Percentiles rank a stretch among this genome's conserved stretches.
phyloP scores from a whole-genome alignment of 2,329 filamentous ascomycete species.

The Ophiostoma angusticollis region DNA sequence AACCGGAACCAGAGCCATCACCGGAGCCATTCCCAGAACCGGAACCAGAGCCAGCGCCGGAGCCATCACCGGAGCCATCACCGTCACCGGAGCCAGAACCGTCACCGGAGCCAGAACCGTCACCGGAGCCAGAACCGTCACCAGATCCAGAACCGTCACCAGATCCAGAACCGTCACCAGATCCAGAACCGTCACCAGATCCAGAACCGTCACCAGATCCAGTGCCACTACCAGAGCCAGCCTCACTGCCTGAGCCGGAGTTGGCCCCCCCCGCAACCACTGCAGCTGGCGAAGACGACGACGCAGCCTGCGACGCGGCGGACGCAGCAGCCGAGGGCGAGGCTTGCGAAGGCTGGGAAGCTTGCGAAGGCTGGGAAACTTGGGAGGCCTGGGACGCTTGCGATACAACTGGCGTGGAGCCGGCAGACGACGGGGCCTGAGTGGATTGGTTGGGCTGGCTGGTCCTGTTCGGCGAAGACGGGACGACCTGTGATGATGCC shows the following conservation, averaged over 20 bases:
- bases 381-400: too few species aligned
- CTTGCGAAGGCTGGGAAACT: too few species aligned
- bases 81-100: neutral
- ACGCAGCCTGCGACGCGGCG: neutral
- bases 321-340: neutral
- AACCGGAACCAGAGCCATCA: neutral
- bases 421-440: neutral
- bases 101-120: neutral
- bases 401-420: neutral
- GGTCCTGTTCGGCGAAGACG: too few species aligned
- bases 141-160: neutral
- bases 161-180: neutral
- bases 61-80: neutral
- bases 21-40: neutral
- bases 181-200: neutral
- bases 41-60: neutral
- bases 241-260: neutral
- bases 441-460: neutral
- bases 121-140: neutral
- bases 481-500: too few species aligned
- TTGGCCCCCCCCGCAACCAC: neutral
- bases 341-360: neutral
- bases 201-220: neutral
- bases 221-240: neutral
- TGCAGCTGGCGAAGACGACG: conserved; percentile 1